A percentile compares a stretch with the other conserved stretches of the same genome.
These are phyloP conservation scores for Schizophyllum commune DNA, from an alignment of 1,284 basidiomycete genomes.

Conservation along the genomic window DNA sequence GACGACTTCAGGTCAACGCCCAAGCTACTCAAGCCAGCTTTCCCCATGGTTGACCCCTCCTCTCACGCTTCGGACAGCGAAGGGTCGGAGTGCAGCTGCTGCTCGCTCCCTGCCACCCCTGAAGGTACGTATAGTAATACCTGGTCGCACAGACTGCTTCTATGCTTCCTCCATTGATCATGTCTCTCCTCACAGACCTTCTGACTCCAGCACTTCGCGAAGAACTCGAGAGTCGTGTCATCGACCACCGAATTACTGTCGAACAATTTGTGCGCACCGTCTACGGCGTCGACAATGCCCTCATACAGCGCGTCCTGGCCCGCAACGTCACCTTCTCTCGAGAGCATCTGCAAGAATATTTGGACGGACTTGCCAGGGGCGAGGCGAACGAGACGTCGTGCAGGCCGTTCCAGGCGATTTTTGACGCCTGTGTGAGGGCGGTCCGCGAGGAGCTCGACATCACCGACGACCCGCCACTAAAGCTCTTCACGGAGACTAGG, in stretches of 20 bases:
- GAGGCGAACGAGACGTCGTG: no score
- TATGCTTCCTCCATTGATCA: not conserved
- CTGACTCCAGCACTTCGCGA: not conserved
- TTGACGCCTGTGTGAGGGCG: no score
- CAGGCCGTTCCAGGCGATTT: no score
- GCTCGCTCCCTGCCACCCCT: not conserved
- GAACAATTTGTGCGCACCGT: not conserved
- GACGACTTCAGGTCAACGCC: no score
- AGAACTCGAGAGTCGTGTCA: not conserved
- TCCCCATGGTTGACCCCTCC: no score
- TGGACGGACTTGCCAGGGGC: not conserved
- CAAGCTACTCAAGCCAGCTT: no score
- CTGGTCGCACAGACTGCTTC: not conserved
- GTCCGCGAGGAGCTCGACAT: no score
- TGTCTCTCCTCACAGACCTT: not conserved
- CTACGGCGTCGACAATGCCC: not conserved
- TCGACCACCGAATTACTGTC: not conserved
- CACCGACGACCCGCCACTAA: no score
- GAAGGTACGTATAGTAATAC: not conserved
- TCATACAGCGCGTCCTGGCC: not conserved
- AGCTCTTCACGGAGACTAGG: no score
- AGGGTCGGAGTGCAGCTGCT: not conserved
- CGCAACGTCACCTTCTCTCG: not conserved
- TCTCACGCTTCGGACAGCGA: not conserved
- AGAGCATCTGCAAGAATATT: not conserved